Base-by-base conservation (phyloP, 768 basidiomycete genomes). In the Cyclocybe cylindracea region DNA sequence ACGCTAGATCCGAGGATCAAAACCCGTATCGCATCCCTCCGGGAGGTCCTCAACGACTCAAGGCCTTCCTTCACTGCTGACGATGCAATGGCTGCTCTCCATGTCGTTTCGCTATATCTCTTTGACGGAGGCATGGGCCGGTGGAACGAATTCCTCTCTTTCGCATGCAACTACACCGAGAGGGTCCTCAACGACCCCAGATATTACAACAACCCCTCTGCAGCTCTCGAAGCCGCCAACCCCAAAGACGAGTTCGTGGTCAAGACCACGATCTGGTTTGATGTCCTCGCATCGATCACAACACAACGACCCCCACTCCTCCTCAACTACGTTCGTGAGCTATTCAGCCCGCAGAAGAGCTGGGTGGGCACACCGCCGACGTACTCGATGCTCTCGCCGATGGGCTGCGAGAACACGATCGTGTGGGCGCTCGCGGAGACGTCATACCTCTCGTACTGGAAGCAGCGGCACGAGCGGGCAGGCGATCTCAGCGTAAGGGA, bases 221-320 rank as follows among this genome's bases (percentile, higher is more conserved):
- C 77, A 6, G 73, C 89, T 10, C 51, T 72, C 33, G 50, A 55
- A 11, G 83, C 79, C 58, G 57, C 64, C 29, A 53, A 56, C 63
- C 16, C 77, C 74, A 74, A 82, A 73, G 70, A 77, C 72, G 66
- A 80, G 70, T 91, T 91, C 68, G 85, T 92, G 63, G 78, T 91
- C 70, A 90, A 90, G 67, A 87, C 90, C 24, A 83, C 87, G 11
- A 84, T 92, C 49, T 93, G 91, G 91, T 91, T 92, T 66, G 91
- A 93, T 64, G 88, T 92, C 34, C 77, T 92, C 46, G 89, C 88
- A 6, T 83, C 86, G 1, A 79, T 86, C 45, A 89, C 89, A n/a
- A 83, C 79, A n/a, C 72, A 77, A 55, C 59, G 76, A 56, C 58
- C 69, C 3, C 89, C 91, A 8, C 72, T 73, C 43, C 85, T 91